Evolutionary conservation across 2,329 filamentous ascomycete species (phyloP), one percentile per base, ranked within the genome.

Genomic region (Xylariaceae sp.): DNA sequence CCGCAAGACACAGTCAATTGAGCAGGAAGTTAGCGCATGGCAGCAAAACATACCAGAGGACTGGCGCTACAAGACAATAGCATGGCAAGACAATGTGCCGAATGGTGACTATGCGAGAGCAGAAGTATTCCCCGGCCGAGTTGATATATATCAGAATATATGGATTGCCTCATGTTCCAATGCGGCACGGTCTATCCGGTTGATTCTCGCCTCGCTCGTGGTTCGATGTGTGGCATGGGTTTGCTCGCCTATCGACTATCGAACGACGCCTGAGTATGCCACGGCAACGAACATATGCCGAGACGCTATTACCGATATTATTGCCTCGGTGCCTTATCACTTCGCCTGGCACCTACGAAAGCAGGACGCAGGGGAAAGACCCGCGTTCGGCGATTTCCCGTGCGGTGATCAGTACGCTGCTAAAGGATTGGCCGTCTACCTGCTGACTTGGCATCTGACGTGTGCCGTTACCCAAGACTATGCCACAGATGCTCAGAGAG

Each of bases 221-320:
- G 76, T 84, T 11, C 76, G 82, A 6, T 83, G 80, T 58, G 75
- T 77, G 6, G 81, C 82, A 2, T 84, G 81, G 80, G 70, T 80
- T 19, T 80, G 78, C 62, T 71, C 75, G 9, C 81, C 82, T 0
- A 73, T 80, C 9, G 81, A 85, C 63, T 84, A 83, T 59, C 72
- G 81, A 39, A 83, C 80, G 1, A 84, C 81, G 6, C 75, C 79
- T 15, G 79, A 84, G 62, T 85, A 84, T 55, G 78, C 78, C 11
- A 74, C 75, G 0, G 76, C 78, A 5, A 73, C 76, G 14, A 67
- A 75, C 35, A 71, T 71, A 1, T 81, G 74, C 45, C 70, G 71
- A 36, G 75, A 80, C 41, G 72, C 71, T 46, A 80, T 84, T 54
- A 73, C 74, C 3, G 81, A 84, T 55, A 76, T 85, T 35, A 73